Percentiles rank a stretch among this genome's conserved stretches.
These are phyloP conservation scores for Hygrophila difformis DNA, from an alignment of 257 asterid species.

Conservation along the genomic window DNA sequence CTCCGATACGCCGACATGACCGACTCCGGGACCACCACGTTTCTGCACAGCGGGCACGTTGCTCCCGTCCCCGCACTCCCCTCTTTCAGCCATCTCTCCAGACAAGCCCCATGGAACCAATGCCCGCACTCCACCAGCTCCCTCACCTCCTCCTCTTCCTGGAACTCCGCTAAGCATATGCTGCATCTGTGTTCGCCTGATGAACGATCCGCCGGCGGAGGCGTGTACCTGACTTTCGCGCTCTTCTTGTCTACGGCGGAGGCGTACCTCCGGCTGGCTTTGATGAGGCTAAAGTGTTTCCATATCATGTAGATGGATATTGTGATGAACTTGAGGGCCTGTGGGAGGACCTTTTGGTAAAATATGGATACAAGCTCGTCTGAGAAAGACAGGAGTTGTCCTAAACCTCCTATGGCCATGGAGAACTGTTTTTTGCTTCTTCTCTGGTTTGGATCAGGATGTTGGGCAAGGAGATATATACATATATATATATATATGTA, in stretches of 20 bases:
- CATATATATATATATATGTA: no score
- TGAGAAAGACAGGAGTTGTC: conserved; percentile 24
- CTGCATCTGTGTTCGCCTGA: conserved; percentile 27
- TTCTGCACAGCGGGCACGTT: conserved; percentile 58
- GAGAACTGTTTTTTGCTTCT: no score
- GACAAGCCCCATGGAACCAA: conserved; percentile 32
- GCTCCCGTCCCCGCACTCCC: conserved; percentile 6
- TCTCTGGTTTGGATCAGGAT: no score
- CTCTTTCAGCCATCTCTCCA: conserved; percentile 43
- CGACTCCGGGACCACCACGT: conserved; percentile 33
- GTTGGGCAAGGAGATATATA: not conserved
- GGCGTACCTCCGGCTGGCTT: conserved; percentile 20
- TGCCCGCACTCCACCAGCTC: conserved; percentile 32
- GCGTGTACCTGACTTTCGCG: conserved; percentile 23
- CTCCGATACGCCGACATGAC: conserved; percentile 21
- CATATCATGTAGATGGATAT: conserved; percentile 17
- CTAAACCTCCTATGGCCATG: conserved; percentile 31
- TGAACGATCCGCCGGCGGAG: not conserved
- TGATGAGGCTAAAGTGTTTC: conserved; percentile 11
- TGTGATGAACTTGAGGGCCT: conserved; percentile 22
- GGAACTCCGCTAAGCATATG: conserved; percentile 38
- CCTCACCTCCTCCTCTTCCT: conserved; percentile 33
- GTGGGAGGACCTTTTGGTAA: conserved; percentile 31
- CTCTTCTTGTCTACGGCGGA: conserved; percentile 31
- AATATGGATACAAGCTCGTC: conserved; percentile 15